Evolutionary conservation across 208 protist genomes (phyloP).

Genomic region (Phytomonas sp.): DNA sequence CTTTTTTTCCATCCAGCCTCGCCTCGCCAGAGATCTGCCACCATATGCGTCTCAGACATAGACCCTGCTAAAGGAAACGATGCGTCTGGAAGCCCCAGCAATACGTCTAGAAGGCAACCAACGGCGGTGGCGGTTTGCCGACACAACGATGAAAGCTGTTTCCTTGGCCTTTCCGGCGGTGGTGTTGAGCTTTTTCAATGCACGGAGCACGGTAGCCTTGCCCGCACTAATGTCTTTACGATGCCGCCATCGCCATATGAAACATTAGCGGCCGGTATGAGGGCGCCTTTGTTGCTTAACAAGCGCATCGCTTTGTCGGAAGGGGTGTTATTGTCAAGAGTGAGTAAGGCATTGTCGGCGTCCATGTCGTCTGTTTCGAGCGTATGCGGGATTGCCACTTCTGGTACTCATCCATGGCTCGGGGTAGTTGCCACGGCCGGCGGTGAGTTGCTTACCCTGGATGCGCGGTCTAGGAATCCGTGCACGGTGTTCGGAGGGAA

Average conservation of each 20-base stretch:
- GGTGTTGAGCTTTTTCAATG: conserved; percentile 36
- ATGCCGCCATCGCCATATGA: conserved; percentile 37
- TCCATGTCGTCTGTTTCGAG: conserved; percentile 33
- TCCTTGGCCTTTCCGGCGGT: conserved; percentile 52
- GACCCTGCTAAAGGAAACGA: background rate
- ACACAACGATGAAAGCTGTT: conserved; percentile 40
- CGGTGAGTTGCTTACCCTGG: conserved; percentile 46
- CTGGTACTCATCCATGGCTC: conserved; percentile 37
- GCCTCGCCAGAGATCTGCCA: conserved; percentile 30
- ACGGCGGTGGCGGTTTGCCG: conserved; percentile 49
- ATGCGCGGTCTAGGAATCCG: conserved; percentile 28
- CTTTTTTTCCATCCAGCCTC: conserved; percentile 56
- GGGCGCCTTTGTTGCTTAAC: background rate
- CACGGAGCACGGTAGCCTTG: conserved; percentile 33
- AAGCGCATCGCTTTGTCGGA: background rate
- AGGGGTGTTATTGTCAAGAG: conserved; percentile 5
- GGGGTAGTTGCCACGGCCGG: conserved; percentile 45
- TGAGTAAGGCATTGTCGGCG: conserved; percentile 13
- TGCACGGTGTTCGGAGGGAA: conserved; percentile 21
- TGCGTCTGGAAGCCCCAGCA: background rate
- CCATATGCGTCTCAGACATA: conserved; percentile 14
- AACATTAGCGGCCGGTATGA: background rate
- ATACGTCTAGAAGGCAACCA: conserved; percentile 10
- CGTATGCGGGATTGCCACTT: conserved; percentile 44
- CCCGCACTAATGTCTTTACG: conserved; percentile 24